These are phyloP conservation scores for Rhizopogon sp. DNA, from an alignment of 768 basidiomycete species.

Conservation along the genomic window DNA sequence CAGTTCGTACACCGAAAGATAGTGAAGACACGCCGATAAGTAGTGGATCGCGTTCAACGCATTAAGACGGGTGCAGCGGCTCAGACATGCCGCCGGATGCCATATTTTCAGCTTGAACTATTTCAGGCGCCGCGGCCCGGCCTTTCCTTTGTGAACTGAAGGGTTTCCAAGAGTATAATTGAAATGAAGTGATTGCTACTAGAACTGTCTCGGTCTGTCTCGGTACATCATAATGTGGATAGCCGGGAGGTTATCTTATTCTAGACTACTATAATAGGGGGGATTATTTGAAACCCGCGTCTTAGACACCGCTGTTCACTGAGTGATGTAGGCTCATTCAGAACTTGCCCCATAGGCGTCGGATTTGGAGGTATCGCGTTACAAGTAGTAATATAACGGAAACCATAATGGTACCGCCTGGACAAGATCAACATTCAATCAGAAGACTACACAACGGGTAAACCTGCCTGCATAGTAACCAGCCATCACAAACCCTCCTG, in stretches of 20 bases:
- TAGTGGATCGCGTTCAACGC: too few relatives aligned
- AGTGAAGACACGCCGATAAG: not conserved
- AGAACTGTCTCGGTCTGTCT: not conserved
- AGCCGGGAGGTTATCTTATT: too few relatives aligned
- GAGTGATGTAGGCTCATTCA: not conserved
- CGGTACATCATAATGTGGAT: not conserved
- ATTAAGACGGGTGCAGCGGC: too few relatives aligned
- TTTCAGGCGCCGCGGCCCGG: not conserved
- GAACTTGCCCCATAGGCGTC: conserved; percentile 34
- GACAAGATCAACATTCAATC: not conserved
- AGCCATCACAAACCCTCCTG: conserved; percentile 37
- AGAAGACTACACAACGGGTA: not conserved
- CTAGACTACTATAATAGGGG: not conserved
- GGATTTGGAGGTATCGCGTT: conserved; percentile 35
- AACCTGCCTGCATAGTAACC: conserved; percentile 38
- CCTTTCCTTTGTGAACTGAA: not conserved
- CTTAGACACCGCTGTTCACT: not conserved
- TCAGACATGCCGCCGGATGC: too few relatives aligned
- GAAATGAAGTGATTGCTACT: not conserved
- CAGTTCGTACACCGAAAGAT: not conserved
- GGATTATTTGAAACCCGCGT: not conserved
- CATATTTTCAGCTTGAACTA: not conserved
- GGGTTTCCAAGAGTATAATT: not conserved
- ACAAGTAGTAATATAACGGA: conserved; percentile 35
- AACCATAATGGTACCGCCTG: conserved; percentile 35